Base-by-base conservation (phyloP, 2,329 filamentous ascomycete genomes). In the Atkinsonella hypoxylon region DNA sequence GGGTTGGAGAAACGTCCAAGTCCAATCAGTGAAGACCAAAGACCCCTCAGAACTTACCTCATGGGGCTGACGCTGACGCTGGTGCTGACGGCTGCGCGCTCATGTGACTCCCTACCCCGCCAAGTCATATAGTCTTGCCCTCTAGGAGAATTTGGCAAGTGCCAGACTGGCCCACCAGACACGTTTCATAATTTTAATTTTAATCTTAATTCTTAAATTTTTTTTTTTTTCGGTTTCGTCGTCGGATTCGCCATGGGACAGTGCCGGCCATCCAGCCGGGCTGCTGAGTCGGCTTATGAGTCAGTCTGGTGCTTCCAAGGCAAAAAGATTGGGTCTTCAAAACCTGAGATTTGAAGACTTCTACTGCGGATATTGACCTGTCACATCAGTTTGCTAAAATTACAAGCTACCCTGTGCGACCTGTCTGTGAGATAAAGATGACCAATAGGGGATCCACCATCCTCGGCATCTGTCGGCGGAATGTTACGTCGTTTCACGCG, bases 401-500 rank as follows among this genome's bases (percentile, higher is more conserved):
- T n/a, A n/a, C n/a, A n/a, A n/a, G n/a, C n/a, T n/a, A n/a, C n/a
- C n/a, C n/a, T n/a, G n/a, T n/a, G n/a, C n/a, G n/a, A n/a, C n/a
- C n/a, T n/a, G n/a, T n/a, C n/a, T n/a, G n/a, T n/a, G n/a, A n/a
- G n/a, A n/a, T n/a, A 40, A 18, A 47, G 18, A 47, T 8, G 30
- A 18, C 10, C 38, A 36, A 30, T 22, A 42, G 30, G 18, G 34
- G 20, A 7, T 10, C 6, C 22, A 3, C 45, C 38, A 47, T 18
- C 22, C 45, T 51, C 50, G 50, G 50, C 32, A 22, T 39, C 6
- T n/a, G 50, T 51, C 50, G 50, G 50, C 40, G 50, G 45, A 48
- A 32, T 51, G 45, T 48, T 40, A 51, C n/a, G n/a, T n/a, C 45
- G 40, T 40, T 48, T 31, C 15, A 39, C 22, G 34, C 30, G n/a